phyloP scores from a whole-genome alignment of 192 early-diverging fungal species.

The Umbelopsis ramanniana region DNA sequence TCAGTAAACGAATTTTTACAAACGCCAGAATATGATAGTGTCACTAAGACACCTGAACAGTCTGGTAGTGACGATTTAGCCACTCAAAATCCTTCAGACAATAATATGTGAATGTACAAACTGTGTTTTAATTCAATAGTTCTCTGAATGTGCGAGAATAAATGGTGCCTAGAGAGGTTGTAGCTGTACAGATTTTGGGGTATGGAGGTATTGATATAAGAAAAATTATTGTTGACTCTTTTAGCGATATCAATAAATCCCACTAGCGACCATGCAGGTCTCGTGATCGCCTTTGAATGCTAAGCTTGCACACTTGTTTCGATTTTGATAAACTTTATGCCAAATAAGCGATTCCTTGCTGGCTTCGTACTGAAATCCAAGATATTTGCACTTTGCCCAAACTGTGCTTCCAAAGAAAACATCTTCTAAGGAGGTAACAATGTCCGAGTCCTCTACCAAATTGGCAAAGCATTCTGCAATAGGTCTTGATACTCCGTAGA shows the following conservation, averaged over 20 bases:
- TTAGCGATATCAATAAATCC: too few relatives aligned
- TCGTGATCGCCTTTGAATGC: background rate
- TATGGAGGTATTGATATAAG: background rate
- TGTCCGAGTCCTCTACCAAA: background rate
- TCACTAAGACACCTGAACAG: background rate
- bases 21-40: conserved; percentile 15
- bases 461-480: conserved; percentile 13
- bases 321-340: background rate
- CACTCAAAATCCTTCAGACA: background rate
- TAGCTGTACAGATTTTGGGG: background rate
- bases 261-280: too few relatives aligned
- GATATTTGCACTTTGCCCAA: background rate
- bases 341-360: background rate
- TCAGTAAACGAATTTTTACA: conserved; percentile 32
- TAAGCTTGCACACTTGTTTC: background rate
- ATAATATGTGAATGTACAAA: background rate
- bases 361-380: background rate
- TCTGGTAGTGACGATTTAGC: background rate
- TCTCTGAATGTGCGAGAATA: background rate
- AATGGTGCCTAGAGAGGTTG: background rate
- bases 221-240: too few relatives aligned
- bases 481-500: conserved; percentile 3
- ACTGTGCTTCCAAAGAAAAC: conserved; percentile 8
- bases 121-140: background rate
- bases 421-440: background rate